Conservation (phyloP, 202 grass and related monocot genomes). For the Panicum hallii region DNA sequence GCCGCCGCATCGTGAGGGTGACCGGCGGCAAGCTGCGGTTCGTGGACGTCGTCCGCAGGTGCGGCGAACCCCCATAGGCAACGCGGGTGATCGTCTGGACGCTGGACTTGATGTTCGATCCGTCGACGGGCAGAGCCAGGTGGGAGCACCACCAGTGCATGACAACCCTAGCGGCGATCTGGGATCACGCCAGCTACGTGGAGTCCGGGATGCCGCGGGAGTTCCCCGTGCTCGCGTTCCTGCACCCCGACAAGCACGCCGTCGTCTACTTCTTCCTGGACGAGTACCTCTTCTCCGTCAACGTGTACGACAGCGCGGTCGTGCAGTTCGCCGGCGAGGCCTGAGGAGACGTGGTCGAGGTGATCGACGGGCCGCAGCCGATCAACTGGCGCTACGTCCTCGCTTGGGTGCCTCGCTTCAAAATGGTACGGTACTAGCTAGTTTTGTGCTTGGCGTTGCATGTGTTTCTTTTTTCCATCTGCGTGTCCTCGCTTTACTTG, state of each 20-base stretch:
- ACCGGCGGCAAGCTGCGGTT: not conserved
- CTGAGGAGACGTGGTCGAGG: not conserved
- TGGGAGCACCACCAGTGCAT: not conserved
- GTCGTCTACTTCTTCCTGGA: not conserved
- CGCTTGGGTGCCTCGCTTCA: not conserved
- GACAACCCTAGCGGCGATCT: not conserved
- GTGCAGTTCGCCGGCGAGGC: not conserved
- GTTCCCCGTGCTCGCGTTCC: not conserved
- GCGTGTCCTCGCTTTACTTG: not conserved
- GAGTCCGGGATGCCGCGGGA: not conserved
- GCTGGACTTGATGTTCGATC: not conserved
- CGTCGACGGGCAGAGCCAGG: not conserved
- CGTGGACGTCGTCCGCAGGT: not conserved
- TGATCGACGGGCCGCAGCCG: not conserved
- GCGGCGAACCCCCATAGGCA: not conserved
- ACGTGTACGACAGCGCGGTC: not conserved
- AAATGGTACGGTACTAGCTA: not conserved
- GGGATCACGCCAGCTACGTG: not conserved
- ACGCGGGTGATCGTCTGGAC: not conserved
- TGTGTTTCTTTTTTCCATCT: not conserved
- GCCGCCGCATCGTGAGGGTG: not conserved
- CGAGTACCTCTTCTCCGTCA: not conserved
- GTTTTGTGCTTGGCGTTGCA: not conserved
- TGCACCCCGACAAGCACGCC: not conserved
- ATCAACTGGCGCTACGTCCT: slow-evolving; percentile 1